Conservation (phyloP, 2,329 filamentous ascomycete species). For the Stemphylium vesicarium region DNA sequence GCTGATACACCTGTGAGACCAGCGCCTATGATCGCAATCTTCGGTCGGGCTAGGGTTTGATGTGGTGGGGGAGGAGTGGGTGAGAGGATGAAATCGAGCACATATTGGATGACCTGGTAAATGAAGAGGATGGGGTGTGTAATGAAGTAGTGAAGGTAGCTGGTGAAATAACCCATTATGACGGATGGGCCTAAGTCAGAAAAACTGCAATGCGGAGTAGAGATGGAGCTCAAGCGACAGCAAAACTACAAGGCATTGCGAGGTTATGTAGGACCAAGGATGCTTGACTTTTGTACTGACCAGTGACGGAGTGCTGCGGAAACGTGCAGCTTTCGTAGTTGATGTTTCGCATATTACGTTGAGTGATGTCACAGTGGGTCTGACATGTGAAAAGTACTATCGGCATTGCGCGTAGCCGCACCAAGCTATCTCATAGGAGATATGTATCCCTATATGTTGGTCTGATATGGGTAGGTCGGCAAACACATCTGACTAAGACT, state of each 20-base stretch:
- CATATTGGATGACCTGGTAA: constrained; percentile 70
- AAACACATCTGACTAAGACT: too few relatives aligned
- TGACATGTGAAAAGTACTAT: constrained; percentile 29
- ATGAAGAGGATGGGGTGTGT: constrained; percentile 62
- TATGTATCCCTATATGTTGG: too few relatives aligned
- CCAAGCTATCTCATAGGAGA: neutral
- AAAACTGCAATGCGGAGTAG: neutral
- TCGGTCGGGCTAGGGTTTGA: constrained; percentile 65
- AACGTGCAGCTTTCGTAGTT: constrained; percentile 17
- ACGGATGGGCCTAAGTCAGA: neutral
- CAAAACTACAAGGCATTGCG: neutral
- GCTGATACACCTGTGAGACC: constrained; percentile 76
- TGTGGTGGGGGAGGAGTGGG: constrained; percentile 70
- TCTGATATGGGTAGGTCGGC: neutral
- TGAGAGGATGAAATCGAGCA: constrained; percentile 69
- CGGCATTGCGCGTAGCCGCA: neutral
- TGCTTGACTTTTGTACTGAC: neutral
- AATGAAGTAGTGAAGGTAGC: constrained; percentile 36
- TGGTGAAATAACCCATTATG: constrained; percentile 27
- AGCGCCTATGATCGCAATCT: constrained; percentile 56
- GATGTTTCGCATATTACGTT: constrained; percentile 17
- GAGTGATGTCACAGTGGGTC: constrained; percentile 33
- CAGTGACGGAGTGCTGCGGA: constrained; percentile 4
- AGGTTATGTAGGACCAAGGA: neutral
- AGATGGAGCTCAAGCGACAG: neutral